These are phyloP conservation scores for Heliamphora pulchella DNA, from an alignment of 179 eudicot genomes.

Conservation along the genomic window DNA sequence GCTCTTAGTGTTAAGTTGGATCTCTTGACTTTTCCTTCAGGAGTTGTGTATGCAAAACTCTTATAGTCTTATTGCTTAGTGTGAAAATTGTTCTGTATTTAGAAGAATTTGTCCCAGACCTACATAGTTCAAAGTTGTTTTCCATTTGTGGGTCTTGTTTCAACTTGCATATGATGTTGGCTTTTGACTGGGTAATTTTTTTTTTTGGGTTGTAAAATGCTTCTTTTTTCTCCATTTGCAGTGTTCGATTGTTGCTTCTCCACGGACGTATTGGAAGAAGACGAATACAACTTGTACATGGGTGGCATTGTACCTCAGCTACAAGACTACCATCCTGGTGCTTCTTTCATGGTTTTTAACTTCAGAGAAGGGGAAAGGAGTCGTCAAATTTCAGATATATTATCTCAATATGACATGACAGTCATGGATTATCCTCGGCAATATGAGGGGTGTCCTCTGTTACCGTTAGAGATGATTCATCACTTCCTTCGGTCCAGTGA, in stretches of 20 bases:
- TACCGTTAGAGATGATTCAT: conserved; percentile 79
- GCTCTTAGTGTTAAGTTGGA: background rate
- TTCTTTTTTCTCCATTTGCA: conserved; percentile 24
- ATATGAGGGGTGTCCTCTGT: conserved; percentile 79
- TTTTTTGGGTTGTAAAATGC: conserved; percentile 4
- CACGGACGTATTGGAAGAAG: conserved; percentile 61
- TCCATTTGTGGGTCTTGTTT: conserved; percentile 1
- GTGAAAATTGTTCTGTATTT: background rate
- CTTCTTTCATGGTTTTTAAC: conserved; percentile 92
- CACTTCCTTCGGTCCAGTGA: conserved; percentile 86
- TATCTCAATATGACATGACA: conserved; percentile 87
- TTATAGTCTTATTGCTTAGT: background rate
- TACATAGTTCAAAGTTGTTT: background rate
- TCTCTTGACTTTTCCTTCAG: conserved; percentile 12
- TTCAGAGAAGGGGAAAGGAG: conserved; percentile 77
- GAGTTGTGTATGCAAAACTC: background rate
- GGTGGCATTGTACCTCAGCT: conserved; percentile 80
- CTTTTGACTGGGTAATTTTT: background rate
- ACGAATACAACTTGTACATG: conserved; percentile 66
- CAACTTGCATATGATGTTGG: conserved; percentile 2
- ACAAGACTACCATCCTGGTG: conserved; percentile 77
- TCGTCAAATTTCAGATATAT: conserved; percentile 67
- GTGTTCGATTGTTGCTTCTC: conserved; percentile 99
- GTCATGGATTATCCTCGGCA: conserved; percentile 95
- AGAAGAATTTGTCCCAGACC: background rate